phyloP scores from a whole-genome alignment of 306 rosid genomes.

The Castanospermum australe region DNA sequence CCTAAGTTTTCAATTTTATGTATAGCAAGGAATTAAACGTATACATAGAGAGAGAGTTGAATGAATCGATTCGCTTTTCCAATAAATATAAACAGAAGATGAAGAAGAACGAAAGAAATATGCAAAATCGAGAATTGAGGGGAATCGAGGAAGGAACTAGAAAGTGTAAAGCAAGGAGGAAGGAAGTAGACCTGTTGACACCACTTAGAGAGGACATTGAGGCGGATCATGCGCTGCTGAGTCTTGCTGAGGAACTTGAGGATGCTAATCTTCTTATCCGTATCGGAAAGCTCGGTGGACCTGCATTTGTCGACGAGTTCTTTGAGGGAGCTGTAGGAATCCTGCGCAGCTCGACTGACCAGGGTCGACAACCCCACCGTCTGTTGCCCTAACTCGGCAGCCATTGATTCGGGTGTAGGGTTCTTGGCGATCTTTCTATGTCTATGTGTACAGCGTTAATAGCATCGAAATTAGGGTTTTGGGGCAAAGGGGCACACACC shows the following conservation, averaged over 20 bases:
- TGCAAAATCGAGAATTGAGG: background rate
- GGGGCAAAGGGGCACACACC: background rate
- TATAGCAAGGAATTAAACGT: background rate
- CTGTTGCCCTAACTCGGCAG: conserved; percentile 91
- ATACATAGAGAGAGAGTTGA: background rate
- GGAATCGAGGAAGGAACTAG: background rate
- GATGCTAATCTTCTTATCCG: conserved; percentile 78
- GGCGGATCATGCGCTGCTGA: conserved; percentile 95
- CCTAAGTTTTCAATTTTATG: background rate
- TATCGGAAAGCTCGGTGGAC: conserved; percentile 69
- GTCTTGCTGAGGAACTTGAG: conserved; percentile 90
- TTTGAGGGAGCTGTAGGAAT: conserved; percentile 72
- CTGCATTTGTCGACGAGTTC: conserved; percentile 79
- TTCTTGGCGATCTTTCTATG: conserved; percentile 28
- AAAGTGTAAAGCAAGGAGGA: background rate
- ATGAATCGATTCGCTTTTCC: background rate
- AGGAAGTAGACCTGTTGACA: conserved; percentile 71
- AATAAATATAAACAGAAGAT: too few relatives aligned
- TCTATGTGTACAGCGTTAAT: background rate
- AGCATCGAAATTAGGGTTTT: conserved; percentile 33
- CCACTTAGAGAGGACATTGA: conserved; percentile 94
- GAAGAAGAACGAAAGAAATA: too few relatives aligned
- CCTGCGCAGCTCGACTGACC: conserved; percentile 79
- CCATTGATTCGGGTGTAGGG: conserved; percentile 50
- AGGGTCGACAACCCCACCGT: conserved; percentile 89